Base-by-base conservation (phyloP, 2,329 filamentous ascomycete genomes). In the Monosporascus sp. region DNA sequence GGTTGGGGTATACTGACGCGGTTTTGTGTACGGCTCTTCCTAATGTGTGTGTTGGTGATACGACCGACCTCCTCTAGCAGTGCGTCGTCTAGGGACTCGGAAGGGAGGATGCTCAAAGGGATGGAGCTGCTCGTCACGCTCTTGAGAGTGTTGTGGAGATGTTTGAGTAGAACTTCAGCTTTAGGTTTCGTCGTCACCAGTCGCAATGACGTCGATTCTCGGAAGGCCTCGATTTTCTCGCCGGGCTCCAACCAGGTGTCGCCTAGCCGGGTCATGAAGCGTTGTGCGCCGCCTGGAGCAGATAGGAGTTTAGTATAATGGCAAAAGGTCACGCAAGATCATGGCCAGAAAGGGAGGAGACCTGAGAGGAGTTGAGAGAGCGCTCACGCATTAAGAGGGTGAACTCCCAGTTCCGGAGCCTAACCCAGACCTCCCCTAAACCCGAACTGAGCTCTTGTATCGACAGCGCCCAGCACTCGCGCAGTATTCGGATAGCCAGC, bases 391-490 rank as follows among this genome's bases (percentile, higher is more conserved):
- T 67, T 24, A 83, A 64, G 4, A 80, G 70, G 34, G 64, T 57
- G 54, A 80, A 79, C 49, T 75, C 70, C 1, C 65, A 51, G 14
- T 69, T 68, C 14, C 65, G 61, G 20, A 82, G 57, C 54, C 60
- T 67, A 6, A 82, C 53, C 2, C 64, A 65, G 1, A 72, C 61
- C 34, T 68, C 65, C 6, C 80, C 80, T 3, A 73, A 61, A 6
- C 68, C 68, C 20, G 73, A 69, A 15, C 73, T 60, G 17, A 77
- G 62, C 56, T 81, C 76, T 51, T 72, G 68, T 2, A 76, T 72
- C 8, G 74, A 69, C n/a, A 83, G 57, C 3, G 69, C 71, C 81
- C 81, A 84, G 53, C 71, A 74, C 24, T 72, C 65, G 14, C 71
- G 70, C 68, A 83, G 68, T 50, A 84, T 65, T 51, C 65, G 66